Conservation (phyloP, 73 alveolate species). For the Tetrahymena thermophila region DNA sequence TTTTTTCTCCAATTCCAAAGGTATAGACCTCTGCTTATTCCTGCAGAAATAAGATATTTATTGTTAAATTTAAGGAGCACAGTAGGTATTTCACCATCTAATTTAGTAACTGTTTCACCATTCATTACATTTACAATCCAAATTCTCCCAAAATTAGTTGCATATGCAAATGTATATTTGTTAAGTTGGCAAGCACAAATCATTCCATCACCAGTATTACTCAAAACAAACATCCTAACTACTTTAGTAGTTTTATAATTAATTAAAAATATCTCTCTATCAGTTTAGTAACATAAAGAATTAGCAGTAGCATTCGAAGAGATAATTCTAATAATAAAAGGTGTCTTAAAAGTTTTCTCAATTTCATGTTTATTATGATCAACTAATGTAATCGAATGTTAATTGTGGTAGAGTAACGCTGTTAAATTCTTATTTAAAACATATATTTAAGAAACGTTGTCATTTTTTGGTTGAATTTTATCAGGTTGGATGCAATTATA, state of each 20-base stretch:
- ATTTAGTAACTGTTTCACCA: neutral
- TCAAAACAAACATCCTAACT: neutral
- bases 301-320: neutral
- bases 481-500: neutral
- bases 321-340: neutral
- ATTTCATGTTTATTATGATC: neutral
- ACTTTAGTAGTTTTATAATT: neutral
- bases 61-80: neutral
- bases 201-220: neutral
- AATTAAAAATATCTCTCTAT: neutral
- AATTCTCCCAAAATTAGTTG: neutral
- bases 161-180: neutral
- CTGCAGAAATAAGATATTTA: neutral
- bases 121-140: neutral
- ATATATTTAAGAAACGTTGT: neutral
- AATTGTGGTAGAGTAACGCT: neutral
- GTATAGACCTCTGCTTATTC: neutral
- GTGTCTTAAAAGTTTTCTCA: neutral
- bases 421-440: neutral
- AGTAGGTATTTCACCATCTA: neutral
- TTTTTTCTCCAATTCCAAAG: neutral
- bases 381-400: neutral
- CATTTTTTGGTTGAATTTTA: neutral
- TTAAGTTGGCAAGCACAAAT: neutral
- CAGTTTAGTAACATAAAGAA: neutral